These are phyloP conservation scores for Lasiosphaeris hirsuta DNA, from an alignment of 495 filamentous ascomycete genomes.

Conservation along the genomic window DNA sequence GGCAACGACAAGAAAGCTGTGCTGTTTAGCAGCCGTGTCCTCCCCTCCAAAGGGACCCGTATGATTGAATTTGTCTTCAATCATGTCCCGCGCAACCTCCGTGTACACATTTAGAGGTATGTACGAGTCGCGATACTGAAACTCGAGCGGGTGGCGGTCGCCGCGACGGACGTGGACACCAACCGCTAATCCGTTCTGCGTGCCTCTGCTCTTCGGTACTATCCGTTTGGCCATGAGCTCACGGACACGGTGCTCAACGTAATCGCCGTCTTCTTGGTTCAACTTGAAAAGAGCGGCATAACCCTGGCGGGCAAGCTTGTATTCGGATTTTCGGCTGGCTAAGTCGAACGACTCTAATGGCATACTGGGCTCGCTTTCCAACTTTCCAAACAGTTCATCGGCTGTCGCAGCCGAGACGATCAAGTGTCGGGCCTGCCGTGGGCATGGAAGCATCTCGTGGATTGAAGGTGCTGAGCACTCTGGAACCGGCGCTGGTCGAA, in stretches of 20 bases:
- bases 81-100: conserved; percentile 42
- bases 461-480: conserved; percentile 58
- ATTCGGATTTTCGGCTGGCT: conserved; percentile 42
- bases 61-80: conserved; percentile 36
- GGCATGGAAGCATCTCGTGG: conserved; percentile 66
- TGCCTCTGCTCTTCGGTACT: conserved; percentile 32
- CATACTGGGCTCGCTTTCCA: conserved; percentile 46
- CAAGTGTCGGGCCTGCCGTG: conserved; percentile 63
- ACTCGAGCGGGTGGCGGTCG: conserved; percentile 64
- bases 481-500: conserved; percentile 55
- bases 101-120: conserved; percentile 62
- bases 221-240: conserved; percentile 46
- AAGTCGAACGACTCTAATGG: conserved; percentile 40
- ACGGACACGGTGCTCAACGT: conserved; percentile 49
- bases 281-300: conserved; percentile 65
- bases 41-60: conserved; percentile 32
- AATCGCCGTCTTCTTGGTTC: conserved; percentile 51
- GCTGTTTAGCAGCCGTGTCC: conserved; percentile 31
- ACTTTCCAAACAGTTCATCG: conserved; percentile 53
- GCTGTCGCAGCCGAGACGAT: conserved; percentile 64
- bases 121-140: conserved; percentile 63
- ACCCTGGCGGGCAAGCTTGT: conserved; percentile 56
- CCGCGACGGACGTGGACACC: conserved; percentile 72
- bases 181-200: conserved; percentile 46
- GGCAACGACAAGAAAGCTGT: conserved; percentile 54